Evolutionary conservation across 1,284 basidiomycete genomes (phyloP).

Genomic region (Pyrrhoderma lamaoense): DNA sequence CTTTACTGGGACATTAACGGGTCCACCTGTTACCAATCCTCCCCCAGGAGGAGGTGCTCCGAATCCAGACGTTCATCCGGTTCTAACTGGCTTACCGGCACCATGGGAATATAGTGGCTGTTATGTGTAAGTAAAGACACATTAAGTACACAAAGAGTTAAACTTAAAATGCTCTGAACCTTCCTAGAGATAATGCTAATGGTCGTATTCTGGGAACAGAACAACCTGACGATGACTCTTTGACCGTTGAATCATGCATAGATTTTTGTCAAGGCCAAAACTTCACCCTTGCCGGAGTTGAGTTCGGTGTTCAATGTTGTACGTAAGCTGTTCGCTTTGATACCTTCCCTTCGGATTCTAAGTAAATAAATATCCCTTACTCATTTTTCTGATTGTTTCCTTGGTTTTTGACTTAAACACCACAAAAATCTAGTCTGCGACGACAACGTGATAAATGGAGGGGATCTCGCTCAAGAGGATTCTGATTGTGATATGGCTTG

Average conservation of each 20-base stretch:
- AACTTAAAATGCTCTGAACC: not conserved
- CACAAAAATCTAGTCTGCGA: slow-evolving; percentile 54
- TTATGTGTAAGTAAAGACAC: slow-evolving; percentile 25
- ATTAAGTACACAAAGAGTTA: not conserved
- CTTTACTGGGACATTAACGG: slow-evolving; percentile 44
- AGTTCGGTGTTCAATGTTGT: slow-evolving; percentile 56
- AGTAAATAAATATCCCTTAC: not conserved
- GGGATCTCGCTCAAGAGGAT: slow-evolving; percentile 35
- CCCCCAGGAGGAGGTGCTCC: slow-evolving; percentile 33
- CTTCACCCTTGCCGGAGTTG: slow-evolving; percentile 39
- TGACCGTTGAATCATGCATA: slow-evolving; percentile 43
- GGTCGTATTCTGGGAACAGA: slow-evolving; percentile 41
- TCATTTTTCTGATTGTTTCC: not conserved
- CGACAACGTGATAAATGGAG: slow-evolving; percentile 50
- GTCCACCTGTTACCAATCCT: slow-evolving; percentile 36
- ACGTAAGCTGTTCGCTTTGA: slow-evolving; percentile 19
- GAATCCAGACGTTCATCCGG: slow-evolving; percentile 10
- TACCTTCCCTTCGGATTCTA: no score
- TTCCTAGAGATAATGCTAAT: slow-evolving; percentile 36
- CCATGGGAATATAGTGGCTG: slow-evolving; percentile 39
- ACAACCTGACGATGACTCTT: slow-evolving; percentile 26
- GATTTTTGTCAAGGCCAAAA: slow-evolving; percentile 34
- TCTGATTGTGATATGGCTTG: slow-evolving; percentile 61
- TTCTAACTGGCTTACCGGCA: slow-evolving; percentile 38
- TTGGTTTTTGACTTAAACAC: no score